Evolutionary conservation across 352 stramenopile species (phyloP).

Genomic region (Bremia lactucae): DNA sequence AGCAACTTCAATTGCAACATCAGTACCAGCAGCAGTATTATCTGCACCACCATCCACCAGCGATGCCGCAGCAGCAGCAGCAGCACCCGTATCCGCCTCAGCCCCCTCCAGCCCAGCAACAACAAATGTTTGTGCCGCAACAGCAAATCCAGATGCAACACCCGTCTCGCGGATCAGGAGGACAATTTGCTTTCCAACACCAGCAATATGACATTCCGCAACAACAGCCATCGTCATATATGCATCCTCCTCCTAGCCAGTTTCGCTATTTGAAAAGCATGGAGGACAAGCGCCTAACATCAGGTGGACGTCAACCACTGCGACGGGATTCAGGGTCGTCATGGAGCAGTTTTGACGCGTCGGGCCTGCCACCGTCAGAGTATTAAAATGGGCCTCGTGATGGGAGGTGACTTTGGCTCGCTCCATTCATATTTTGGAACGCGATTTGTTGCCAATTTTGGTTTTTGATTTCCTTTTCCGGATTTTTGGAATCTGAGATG

Average conservation of each 20-base stretch:
- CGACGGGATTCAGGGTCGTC: slow-evolving; percentile 48
- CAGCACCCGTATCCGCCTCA: slow-evolving; percentile 19
- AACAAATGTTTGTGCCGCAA: slow-evolving; percentile 27
- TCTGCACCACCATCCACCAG: slow-evolving; percentile 28
- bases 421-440: slow-evolving; percentile 7
- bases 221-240: slow-evolving; percentile 26
- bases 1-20: slow-evolving; percentile 49
- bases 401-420: slow-evolving; percentile 2
- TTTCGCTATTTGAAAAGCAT: slow-evolving; percentile 66
- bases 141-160: slow-evolving; percentile 32
- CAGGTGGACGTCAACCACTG: slow-evolving; percentile 18
- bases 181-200: slow-evolving; percentile 25
- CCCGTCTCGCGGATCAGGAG: slow-evolving; percentile 11
- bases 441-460: slow-evolving; percentile 18
- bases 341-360: slow-evolving; percentile 39
- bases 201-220: slow-evolving; percentile 29
- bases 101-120: slow-evolving; percentile 18
- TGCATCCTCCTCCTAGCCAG: slow-evolving; percentile 22
- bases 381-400: slow-evolving; percentile 13
- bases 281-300: slow-evolving; percentile 40
- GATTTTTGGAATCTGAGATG: slow-evolving; percentile 33
- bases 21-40: slow-evolving; percentile 58
- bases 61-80: slow-evolving; percentile 25
- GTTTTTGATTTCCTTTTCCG: slow-evolving; percentile 33
- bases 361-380: slow-evolving; percentile 26